Percentiles rank a stretch among this genome's conserved stretches.
These are phyloP conservation scores for Cyclostephanos invisitatus DNA, from an alignment of 108 stramenopile genomes.

Conservation along the genomic window DNA sequence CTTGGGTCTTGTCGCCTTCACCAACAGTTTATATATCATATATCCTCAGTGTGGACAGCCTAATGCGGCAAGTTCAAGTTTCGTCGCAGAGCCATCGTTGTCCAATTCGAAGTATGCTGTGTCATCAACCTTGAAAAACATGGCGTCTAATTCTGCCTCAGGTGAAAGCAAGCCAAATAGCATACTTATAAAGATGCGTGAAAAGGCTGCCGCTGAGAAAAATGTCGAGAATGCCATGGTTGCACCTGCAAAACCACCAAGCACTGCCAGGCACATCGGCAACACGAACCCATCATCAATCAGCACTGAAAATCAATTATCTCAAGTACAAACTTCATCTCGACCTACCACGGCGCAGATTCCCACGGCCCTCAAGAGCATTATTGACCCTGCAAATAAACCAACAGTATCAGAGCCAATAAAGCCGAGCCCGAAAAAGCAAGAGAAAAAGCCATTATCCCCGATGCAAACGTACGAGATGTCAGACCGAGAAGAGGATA, in stretches of 20 bases:
- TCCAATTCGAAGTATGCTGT: slow-evolving; percentile 36
- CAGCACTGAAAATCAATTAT: slow-evolving; percentile 8
- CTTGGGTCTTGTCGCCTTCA: slow-evolving; percentile 13
- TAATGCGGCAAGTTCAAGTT: slow-evolving; percentile 12
- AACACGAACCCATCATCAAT: slow-evolving; percentile 18
- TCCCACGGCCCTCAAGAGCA: slow-evolving; percentile 24
- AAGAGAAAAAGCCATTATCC: slow-evolving; percentile 36
- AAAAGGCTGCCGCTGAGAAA: slow-evolving; percentile 59
- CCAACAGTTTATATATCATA: slow-evolving; percentile 30
- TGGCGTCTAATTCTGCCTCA: slow-evolving; percentile 30
- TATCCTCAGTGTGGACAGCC: slow-evolving; percentile 29
- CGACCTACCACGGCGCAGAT: slow-evolving; percentile 16
- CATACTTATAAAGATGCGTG: slow-evolving; percentile 67
- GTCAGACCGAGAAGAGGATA: slow-evolving; percentile 80
- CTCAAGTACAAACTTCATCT: slow-evolving; percentile 15
- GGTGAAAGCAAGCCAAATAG: slow-evolving; percentile 28
- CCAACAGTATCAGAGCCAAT: not conserved
- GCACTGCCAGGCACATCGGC: slow-evolving; percentile 11
- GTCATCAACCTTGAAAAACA: slow-evolving; percentile 28
- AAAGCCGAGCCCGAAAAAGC: slow-evolving; percentile 15
- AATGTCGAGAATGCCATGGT: slow-evolving; percentile 22
- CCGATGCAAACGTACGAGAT: slow-evolving; percentile 89
- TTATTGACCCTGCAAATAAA: slow-evolving; percentile 38
- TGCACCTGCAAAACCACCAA: slow-evolving; percentile 10
- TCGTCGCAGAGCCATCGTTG: slow-evolving; percentile 13